Evolutionary conservation across 495 filamentous ascomycete genomes (phyloP).

Genomic region (Aspergillus diversus): DNA sequence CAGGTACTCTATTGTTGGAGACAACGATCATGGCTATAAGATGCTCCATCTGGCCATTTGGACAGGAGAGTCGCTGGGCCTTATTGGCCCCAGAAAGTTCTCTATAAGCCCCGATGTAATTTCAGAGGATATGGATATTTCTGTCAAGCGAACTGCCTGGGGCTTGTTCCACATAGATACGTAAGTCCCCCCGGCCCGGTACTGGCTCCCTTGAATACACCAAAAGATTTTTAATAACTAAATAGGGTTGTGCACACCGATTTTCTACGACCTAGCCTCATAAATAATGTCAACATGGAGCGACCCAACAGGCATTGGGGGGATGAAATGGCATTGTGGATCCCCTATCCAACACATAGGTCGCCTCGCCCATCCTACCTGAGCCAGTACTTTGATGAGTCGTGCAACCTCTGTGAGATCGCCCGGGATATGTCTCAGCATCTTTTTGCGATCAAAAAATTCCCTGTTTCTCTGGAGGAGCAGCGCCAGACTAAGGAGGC

Average conservation of each 20-base stretch:
- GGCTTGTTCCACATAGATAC: constrained; percentile 52
- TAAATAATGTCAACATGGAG: constrained; percentile 40
- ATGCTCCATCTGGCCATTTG: constrained; percentile 48
- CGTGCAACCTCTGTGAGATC: constrained; percentile 45
- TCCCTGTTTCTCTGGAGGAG: constrained; percentile 9
- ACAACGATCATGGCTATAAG: constrained; percentile 47
- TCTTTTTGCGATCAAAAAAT: constrained; percentile 35
- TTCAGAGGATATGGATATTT: constrained; percentile 41
- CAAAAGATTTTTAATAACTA: background rate
- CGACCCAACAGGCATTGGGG: constrained; percentile 24
- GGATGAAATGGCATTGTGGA: constrained; percentile 35
- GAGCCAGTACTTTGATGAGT: constrained; percentile 44
- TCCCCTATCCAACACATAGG: constrained; percentile 45
- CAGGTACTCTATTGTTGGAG: constrained; percentile 47
- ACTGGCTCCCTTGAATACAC: background rate
- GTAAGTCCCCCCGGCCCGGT: constrained; percentile 26
- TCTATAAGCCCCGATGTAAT: constrained; percentile 26
- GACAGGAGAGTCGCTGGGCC: constrained; percentile 40
- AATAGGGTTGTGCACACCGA: constrained; percentile 45
- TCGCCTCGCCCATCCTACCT: constrained; percentile 35
- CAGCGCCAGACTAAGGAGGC: constrained; percentile 34
- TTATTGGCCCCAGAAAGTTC: constrained; percentile 36
- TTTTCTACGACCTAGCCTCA: constrained; percentile 44
- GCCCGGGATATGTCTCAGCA: constrained; percentile 45
- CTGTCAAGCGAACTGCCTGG: constrained; percentile 44